A percentile compares a stretch with the other conserved stretches of the same genome.
phyloP scores from a whole-genome alignment of 2,329 filamentous ascomycete genomes.

The Cladosporium cucumerinum region DNA sequence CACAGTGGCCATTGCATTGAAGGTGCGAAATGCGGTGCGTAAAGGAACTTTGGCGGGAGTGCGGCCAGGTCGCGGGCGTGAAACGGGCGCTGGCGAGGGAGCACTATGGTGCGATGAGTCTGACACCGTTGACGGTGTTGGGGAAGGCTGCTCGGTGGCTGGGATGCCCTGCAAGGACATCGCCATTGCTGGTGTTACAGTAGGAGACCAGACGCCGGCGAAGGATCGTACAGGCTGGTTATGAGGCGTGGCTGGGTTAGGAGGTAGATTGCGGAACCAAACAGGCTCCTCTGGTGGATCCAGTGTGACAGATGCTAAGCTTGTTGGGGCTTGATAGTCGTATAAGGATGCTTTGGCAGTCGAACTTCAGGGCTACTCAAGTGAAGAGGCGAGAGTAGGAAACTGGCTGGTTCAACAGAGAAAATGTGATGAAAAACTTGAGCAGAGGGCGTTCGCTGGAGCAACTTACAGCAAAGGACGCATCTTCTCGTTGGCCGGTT shows the following conservation, averaged over 20 bases:
- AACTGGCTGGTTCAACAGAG: background rate
- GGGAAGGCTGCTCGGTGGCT: slow-evolving; percentile 30
- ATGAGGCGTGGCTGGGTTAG: slow-evolving; percentile 21
- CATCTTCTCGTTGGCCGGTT: background rate
- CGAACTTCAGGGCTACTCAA: background rate
- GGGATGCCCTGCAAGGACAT: slow-evolving; percentile 24
- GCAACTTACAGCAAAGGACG: background rate
- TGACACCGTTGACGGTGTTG: slow-evolving; percentile 18
- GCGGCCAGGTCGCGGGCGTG: slow-evolving; percentile 18
- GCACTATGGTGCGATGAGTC: slow-evolving; percentile 13
- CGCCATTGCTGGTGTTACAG: slow-evolving; percentile 20
- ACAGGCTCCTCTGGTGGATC: slow-evolving; percentile 31
- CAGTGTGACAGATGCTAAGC: slow-evolving; percentile 22
- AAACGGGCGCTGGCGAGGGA: background rate
- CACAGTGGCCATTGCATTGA: slow-evolving; percentile 40
- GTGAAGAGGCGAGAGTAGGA: background rate
- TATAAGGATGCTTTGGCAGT: background rate
- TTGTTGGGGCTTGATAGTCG: background rate
- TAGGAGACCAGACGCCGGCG: slow-evolving; percentile 12
- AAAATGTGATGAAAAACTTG: background rate
- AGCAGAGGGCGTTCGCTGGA: background rate
- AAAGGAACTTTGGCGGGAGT: slow-evolving; percentile 34
- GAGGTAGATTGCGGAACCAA: slow-evolving; percentile 30
- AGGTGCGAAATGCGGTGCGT: slow-evolving; percentile 37
- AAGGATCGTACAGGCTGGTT: slow-evolving; percentile 13